Conservation (phyloP, 2,329 filamentous ascomycete genomes). For the Microsporum ferrugineum region DNA sequence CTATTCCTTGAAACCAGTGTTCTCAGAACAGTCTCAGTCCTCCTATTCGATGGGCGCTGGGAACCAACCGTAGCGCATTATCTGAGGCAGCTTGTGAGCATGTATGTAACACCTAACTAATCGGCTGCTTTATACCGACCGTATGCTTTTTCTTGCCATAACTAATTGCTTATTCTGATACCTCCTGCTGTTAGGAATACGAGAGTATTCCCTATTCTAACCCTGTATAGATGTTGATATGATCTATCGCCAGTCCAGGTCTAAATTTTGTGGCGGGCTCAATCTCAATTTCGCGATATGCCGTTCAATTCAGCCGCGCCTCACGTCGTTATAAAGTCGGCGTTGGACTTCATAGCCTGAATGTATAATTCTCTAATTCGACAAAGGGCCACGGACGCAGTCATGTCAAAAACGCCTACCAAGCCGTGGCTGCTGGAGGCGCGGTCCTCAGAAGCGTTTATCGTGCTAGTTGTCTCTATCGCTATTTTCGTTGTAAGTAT, state of each 20-base stretch:
- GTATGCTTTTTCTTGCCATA: no score
- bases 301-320: not conserved
- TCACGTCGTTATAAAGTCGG: not conserved
- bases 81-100: no score
- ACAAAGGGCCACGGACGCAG: not conserved
- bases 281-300: not conserved
- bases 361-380: not conserved
- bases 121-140: no score
- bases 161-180: no score
- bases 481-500: not conserved
- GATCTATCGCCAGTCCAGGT: not conserved
- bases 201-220: no score
- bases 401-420: not conserved
- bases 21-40: no score
- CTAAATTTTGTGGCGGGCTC: not conserved
- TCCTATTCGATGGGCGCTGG: no score
- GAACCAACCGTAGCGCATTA: no score
- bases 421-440: not conserved
- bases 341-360: not conserved
- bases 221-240: not conserved
- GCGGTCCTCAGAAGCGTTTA: not conserved
- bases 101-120: no score
- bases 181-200: not conserved
- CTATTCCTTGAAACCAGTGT: no score
- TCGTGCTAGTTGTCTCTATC: not conserved